phyloP scores from a whole-genome alignment of 106 monocot genomes.

The Alisma plantagoaquatica region DNA sequence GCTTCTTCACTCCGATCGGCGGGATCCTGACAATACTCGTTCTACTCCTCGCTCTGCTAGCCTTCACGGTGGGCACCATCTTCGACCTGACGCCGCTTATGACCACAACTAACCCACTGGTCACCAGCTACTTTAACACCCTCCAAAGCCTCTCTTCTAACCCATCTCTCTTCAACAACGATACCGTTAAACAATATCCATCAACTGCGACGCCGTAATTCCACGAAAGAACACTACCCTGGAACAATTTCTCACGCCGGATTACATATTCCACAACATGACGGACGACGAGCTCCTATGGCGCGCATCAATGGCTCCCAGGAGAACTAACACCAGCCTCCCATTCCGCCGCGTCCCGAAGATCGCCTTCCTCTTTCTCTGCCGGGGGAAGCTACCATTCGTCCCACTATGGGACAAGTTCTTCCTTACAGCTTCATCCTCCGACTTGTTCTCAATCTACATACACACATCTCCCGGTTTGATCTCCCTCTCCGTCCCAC shows the following conservation, averaged over 20 bases:
- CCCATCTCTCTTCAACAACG: too few relatives aligned
- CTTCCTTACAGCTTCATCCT: conserved; percentile 48
- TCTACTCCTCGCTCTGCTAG: too few relatives aligned
- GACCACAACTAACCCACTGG: too few relatives aligned
- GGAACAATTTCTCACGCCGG: conserved; percentile 11
- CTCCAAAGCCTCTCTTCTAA: too few relatives aligned
- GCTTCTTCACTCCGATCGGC: too few relatives aligned
- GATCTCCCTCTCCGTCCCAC: conserved; percentile 44
- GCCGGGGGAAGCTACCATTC: conserved; percentile 58
- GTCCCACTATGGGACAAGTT: conserved; percentile 70
- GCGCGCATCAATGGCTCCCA: conserved; percentile 71
- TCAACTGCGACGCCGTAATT: too few relatives aligned
- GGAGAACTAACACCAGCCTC: conserved; percentile 20
- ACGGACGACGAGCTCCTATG: conserved; percentile 71
- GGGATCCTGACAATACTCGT: too few relatives aligned
- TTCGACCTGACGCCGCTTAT: too few relatives aligned
- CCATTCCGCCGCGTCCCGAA: conserved; percentile 62
- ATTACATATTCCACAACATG: conserved; percentile 31
- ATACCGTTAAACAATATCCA: too few relatives aligned
- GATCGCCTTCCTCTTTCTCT: conserved; percentile 81
- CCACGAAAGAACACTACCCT: conserved; percentile 1
- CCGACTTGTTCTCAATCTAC: conserved; percentile 58
- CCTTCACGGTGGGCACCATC: too few relatives aligned
- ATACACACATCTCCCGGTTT: conserved; percentile 55
- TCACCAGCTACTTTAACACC: too few relatives aligned